Conservation (phyloP, 345 rosid genomes). For the Eucalyptus regnans region DNA sequence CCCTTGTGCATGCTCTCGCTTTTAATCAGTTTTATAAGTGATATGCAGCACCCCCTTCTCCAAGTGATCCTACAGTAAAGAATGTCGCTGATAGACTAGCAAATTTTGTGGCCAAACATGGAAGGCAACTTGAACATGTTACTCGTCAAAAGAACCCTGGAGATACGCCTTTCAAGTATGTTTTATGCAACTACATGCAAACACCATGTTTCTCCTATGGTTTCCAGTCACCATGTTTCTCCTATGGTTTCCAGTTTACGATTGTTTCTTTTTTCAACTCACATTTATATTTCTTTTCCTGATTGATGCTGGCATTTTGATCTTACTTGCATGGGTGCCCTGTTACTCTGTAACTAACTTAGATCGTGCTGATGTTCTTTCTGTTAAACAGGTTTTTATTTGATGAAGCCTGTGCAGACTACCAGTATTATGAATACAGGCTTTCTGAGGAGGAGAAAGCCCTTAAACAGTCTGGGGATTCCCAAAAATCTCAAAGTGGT, state of each 20-base stretch:
- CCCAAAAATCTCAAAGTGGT: slow-evolving; percentile 41
- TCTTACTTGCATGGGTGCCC: background rate
- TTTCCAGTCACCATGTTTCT: background rate
- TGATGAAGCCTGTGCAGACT: slow-evolving; percentile 73
- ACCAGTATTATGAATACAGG: slow-evolving; percentile 67
- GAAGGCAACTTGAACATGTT: slow-evolving; percentile 84
- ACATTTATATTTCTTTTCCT: background rate
- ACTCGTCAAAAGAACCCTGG: slow-evolving; percentile 98
- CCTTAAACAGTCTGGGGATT: slow-evolving; percentile 38
- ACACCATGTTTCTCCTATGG: background rate
- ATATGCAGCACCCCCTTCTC: slow-evolving; percentile 95
- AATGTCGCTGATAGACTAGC: slow-evolving; percentile 94
- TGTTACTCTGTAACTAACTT: background rate
- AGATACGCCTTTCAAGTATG: slow-evolving; percentile 89
- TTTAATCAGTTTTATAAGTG: slow-evolving; percentile 99
- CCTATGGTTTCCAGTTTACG: background rate
- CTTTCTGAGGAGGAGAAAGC: slow-evolving; percentile 79
- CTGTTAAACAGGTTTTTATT: slow-evolving; percentile 58
- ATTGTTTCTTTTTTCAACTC: background rate
- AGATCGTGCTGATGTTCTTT: background rate
- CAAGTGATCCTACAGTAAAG: slow-evolving; percentile 93
- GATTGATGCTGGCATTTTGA: background rate
- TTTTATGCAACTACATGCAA: background rate
- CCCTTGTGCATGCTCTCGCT: slow-evolving; percentile 94
- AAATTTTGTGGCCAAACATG: slow-evolving; percentile 97